Conservation (phyloP, 805 yeast genomes). For the Pichia nanzhaoensis region DNA sequence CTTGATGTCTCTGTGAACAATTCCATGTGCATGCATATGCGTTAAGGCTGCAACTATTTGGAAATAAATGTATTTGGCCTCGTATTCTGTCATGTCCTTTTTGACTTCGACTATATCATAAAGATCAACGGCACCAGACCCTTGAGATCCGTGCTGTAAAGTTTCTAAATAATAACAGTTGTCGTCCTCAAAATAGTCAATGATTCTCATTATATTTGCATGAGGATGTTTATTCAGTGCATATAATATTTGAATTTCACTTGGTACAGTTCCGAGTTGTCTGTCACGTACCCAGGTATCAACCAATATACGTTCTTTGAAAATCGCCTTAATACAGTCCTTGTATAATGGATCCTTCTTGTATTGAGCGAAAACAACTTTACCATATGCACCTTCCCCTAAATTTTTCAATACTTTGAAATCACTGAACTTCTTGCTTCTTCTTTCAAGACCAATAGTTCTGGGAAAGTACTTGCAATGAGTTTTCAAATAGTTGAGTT, state of each 20-base stretch:
- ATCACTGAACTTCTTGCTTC: slow-evolving; percentile 66
- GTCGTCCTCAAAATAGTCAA: slow-evolving; percentile 91
- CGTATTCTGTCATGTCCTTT: slow-evolving; percentile 71
- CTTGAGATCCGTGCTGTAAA: slow-evolving; percentile 65
- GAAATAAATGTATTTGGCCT: slow-evolving; percentile 68
- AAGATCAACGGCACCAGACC: slow-evolving; percentile 84
- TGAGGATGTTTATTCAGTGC: slow-evolving; percentile 73
- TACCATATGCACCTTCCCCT: slow-evolving; percentile 98
- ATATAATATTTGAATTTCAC: slow-evolving; percentile 92
- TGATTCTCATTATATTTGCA: slow-evolving; percentile 75
- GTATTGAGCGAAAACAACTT: slow-evolving; percentile 74
- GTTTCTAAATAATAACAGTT: slow-evolving; percentile 87
- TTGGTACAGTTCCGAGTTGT: slow-evolving; percentile 84
- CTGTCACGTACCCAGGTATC: slow-evolving; percentile 98
- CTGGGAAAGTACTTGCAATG: slow-evolving; percentile 38
- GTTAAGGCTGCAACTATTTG: slow-evolving; percentile 75
- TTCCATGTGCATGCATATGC: slow-evolving; percentile 79
- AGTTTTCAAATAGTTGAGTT: slow-evolving; percentile 28
- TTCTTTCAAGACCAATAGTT: slow-evolving; percentile 57
- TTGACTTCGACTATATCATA: slow-evolving; percentile 88
- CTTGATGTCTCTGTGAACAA: slow-evolving; percentile 90
- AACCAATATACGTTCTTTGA: slow-evolving; percentile 86
- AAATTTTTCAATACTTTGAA: slow-evolving; percentile 65
- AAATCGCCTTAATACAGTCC: slow-evolving; percentile 81
- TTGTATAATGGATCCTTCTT: slow-evolving; percentile 53